Evolutionary conservation across 1,284 basidiomycete genomes (phyloP), one percentile per base, ranked within the genome.

Genomic region (Ceratorhiza oryzae-sativae): DNA sequence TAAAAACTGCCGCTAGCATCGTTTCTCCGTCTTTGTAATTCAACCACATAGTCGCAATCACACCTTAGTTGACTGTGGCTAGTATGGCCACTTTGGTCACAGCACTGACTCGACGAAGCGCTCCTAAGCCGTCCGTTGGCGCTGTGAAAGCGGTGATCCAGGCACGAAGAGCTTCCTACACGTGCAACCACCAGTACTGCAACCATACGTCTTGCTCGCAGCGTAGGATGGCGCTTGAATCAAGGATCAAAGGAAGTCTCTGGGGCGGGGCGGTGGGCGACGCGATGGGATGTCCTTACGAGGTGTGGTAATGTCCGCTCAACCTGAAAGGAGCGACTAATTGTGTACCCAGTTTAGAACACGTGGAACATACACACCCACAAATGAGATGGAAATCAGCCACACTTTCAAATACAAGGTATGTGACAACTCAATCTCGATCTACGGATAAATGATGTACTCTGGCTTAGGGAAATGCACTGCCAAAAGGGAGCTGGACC

Each of bases 241-340:
- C 76, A 25, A 72, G 73, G 4, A 51, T 76, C 53, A 67, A 67
- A 9, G 76, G 76, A 12, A 62, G 72, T n/a, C 73, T 76, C 1
- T 76, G 75, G 49, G 76, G 76, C 12, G 51, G 73, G 4, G 65
- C 72, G 1, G 71, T 73, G 1, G 73, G 75, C 25, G 75, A 76
- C 48, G 76, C 76, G 1, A 72, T 76, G 1, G 76, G 76, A 1
- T 73, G 70, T 23, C 75, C 75, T 15, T 76, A 76, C 53, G 75
- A 75, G 59, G 36, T 39, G 36, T 13, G 13, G 13, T 39, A 20
- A 46, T 65, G 32, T 42, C 27, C 25, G 45, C 30, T 55, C 32
- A n/a, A n/a, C 18, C n/a, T 65, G 9, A 27, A 51, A 30, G 10
- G 18, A 27, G 20, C 34, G 23, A 36, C 12, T 34, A n/a, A 12